Evolutionary conservation across 805 yeast species (phyloP), one percentile per base, ranked within the genome.

Genomic region (Ogataea corticis): DNA sequence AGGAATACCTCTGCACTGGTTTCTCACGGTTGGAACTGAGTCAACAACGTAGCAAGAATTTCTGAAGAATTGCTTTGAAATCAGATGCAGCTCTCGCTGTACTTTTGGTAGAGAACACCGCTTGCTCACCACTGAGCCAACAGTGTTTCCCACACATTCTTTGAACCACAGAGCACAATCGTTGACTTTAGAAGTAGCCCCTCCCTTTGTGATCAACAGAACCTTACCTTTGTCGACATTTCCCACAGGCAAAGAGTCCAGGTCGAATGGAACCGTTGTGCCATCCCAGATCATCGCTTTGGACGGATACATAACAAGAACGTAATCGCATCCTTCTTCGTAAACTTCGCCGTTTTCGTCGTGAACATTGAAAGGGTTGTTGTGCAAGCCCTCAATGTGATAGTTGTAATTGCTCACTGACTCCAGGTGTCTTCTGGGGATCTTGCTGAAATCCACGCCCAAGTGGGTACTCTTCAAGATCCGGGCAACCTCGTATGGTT

Each of bases 281-380:
- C 97, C 97, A 49, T 86, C 90, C 98, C 98, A 92, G 39, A 87
- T 80, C 65, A 91, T 76, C 0, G 97, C 95, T 56, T 87, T 87
- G 2, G 83, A 75, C 0, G 96, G 90, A 56, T 87, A 82, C 4
- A 91, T 65, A 0, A 88, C 84, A 21, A 90, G 56, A 12, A 88
- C 76, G 52, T 87, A 88, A 0, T 89, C 87, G 21, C 40, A 51
- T 3, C 49, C 50, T 18, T 52, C 49, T 17, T 50, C 51, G 38
- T 43, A 45, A 14, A 35, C 47, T 18, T 42, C 56, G 28, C 46
- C 48, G 2, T 31, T 48, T 36, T 47, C 38, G 19, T 17, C 29
- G 18, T 29, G 41, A 10, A 37, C 25, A 12, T 33, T 43, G 27
- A 40, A 46, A 9, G 41, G 41, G 21, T 47, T 49, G 18, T 33